Conservation (phyloP, 2,329 filamentous ascomycete genomes). For the Trichoderma sp. region DNA sequence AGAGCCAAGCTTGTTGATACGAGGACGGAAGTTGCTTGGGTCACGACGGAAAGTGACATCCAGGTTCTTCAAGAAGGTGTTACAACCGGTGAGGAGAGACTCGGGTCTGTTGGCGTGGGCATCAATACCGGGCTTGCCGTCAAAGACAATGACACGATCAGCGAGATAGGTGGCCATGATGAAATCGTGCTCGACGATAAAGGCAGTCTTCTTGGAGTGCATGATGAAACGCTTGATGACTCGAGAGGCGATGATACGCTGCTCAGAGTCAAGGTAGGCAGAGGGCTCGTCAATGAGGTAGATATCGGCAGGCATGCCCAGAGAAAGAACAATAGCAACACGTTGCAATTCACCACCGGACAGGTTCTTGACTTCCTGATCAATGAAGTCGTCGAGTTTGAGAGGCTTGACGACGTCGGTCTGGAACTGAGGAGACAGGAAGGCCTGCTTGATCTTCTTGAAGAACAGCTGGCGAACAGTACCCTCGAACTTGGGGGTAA, state of each 20-base stretch:
- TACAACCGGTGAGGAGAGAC: conserved; percentile 92
- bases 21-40: conserved; percentile 90
- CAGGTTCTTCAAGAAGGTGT: conserved; percentile 92
- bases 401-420: conserved; percentile 99
- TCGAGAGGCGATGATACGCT: conserved; percentile 94
- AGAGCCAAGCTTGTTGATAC: conserved; percentile 96
- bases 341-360: conserved; percentile 99
- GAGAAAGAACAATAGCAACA: conserved; percentile 95
- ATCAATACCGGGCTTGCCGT: conserved; percentile 86
- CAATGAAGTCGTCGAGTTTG: conserved; percentile 98
- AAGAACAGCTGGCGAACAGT: conserved; percentile 98
- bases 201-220: conserved; percentile 99
- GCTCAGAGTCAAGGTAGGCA: conserved; percentile 97
- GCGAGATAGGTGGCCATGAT: conserved; percentile 83
- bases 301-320: conserved; percentile 94
- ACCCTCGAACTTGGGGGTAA: conserved; percentile 96
- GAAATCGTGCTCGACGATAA: conserved; percentile 99
- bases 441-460: conserved; percentile 98
- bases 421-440: conserved; percentile 97
- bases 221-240: conserved; percentile 99
- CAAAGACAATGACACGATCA: conserved; percentile 98
- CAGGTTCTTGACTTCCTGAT: conserved; percentile 98
- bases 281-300: conserved; percentile 98
- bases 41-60: conserved; percentile 99
- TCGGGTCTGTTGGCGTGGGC: conserved; percentile 88